Conservation (phyloP, 1,284 basidiomycete genomes). For the Nidula niveotomentosa region DNA sequence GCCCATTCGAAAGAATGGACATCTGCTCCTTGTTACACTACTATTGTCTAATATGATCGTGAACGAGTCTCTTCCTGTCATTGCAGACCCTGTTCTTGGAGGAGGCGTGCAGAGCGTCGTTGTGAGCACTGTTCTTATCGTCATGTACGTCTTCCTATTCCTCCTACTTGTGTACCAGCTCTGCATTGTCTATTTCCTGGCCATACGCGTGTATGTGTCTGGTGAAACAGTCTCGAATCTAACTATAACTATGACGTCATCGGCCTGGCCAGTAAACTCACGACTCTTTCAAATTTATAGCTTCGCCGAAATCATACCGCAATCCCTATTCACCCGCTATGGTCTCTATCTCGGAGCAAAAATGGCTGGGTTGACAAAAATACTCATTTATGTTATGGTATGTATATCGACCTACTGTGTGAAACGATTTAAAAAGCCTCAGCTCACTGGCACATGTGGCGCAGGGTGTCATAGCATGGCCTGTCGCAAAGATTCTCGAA, state of each 20-base stretch:
- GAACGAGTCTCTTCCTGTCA: slow-evolving; percentile 91
- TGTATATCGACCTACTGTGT: slow-evolving; percentile 12
- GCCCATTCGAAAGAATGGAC: slow-evolving; percentile 85
- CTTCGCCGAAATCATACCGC: slow-evolving; percentile 90
- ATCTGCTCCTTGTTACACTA: slow-evolving; percentile 81
- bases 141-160: slow-evolving; percentile 59
- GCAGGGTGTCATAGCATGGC: slow-evolving; percentile 80
- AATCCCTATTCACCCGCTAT: slow-evolving; percentile 89
- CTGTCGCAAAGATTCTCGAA: slow-evolving; percentile 73
- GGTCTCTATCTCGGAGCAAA: slow-evolving; percentile 91
- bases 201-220: neutral
- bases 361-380: slow-evolving; percentile 78
- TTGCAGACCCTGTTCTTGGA: slow-evolving; percentile 86
- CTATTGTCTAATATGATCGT: slow-evolving; percentile 88
- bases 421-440: neutral
- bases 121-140: slow-evolving; percentile 83
- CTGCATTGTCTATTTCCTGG: neutral
- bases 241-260: neutral
- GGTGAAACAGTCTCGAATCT: neutral
- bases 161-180: neutral
- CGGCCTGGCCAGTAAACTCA: neutral
- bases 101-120: slow-evolving; percentile 82
- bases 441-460: slow-evolving; percentile 3
- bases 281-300: slow-evolving; percentile 30
- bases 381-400: slow-evolving; percentile 71